A percentile compares a stretch with the other conserved stretches of the same genome.
These are phyloP conservation scores for Tuber magnatum DNA, from an alignment of 495 filamentous ascomycete genomes.

Conservation along the genomic window DNA sequence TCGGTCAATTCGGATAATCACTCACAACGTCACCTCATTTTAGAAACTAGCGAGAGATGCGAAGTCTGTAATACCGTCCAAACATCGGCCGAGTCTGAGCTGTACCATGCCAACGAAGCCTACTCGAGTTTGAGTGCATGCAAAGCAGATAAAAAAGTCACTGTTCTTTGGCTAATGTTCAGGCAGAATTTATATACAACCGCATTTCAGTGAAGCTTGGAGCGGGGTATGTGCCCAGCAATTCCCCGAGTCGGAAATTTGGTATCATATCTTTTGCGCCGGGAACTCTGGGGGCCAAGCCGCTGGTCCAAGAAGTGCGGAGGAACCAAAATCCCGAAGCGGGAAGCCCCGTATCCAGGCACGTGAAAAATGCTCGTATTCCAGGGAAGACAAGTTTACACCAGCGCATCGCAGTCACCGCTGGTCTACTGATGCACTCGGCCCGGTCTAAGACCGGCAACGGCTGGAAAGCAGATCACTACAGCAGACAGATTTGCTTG, in stretches of 20 bases:
- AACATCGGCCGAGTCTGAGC: background rate
- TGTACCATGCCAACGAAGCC: background rate
- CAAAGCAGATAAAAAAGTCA: background rate
- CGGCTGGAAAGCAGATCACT: background rate
- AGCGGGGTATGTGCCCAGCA: background rate
- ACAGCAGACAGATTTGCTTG: background rate
- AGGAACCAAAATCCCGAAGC: background rate
- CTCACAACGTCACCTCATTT: background rate
- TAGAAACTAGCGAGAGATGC: background rate
- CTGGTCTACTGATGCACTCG: background rate
- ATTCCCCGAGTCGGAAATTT: background rate
- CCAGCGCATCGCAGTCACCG: background rate
- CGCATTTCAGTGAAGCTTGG: background rate
- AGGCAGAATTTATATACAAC: background rate
- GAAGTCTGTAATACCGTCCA: background rate
- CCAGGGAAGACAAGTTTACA: background rate
- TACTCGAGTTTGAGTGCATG: background rate
- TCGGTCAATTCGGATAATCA: background rate
- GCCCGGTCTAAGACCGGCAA: no score
- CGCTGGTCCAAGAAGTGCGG: background rate
- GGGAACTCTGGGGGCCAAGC: background rate
- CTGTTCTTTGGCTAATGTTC: background rate
- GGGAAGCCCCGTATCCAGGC: background rate
- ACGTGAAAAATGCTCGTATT: background rate
- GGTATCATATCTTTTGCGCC: background rate